Conservation (phyloP, 176 grass and related monocot species). For the Urochloa ruziziensis region DNA sequence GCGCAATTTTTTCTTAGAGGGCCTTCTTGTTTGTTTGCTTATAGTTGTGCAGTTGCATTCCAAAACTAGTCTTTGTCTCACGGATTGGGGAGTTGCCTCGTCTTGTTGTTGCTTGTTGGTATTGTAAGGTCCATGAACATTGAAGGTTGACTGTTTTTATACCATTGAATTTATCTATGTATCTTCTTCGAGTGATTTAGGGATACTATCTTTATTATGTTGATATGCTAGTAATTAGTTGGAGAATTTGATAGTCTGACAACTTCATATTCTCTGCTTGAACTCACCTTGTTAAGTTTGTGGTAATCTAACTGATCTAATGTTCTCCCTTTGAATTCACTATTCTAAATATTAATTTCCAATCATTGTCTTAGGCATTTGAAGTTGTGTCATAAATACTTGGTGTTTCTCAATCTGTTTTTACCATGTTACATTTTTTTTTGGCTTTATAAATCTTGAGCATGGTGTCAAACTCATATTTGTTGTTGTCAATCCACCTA, state of each 20-base stretch:
- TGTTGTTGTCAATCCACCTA: neutral
- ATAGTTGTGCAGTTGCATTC: neutral
- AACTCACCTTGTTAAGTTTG: neutral
- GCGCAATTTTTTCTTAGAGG: neutral
- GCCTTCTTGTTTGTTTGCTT: constrained; percentile 21
- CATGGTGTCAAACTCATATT: neutral
- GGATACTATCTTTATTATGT: neutral
- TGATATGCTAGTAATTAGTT: neutral
- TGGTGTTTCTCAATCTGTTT: neutral
- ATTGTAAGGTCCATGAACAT: neutral
- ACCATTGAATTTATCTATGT: neutral
- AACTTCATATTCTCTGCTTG: neutral
- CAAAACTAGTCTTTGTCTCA: neutral
- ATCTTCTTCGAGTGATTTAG: neutral
- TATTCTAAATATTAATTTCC: neutral
- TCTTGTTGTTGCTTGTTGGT: neutral
- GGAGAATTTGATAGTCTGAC: neutral
- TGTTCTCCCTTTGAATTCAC: neutral
- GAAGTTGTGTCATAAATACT: constrained; percentile 5
- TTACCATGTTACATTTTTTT: neutral
- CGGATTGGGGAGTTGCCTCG: neutral
- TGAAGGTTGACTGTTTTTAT: neutral
- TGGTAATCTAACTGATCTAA: neutral
- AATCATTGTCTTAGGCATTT: neutral
- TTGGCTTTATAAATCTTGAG: constrained; percentile 4